Conservation (phyloP, 2,329 filamentous ascomycete genomes). For the Alternaria brassicicola region DNA sequence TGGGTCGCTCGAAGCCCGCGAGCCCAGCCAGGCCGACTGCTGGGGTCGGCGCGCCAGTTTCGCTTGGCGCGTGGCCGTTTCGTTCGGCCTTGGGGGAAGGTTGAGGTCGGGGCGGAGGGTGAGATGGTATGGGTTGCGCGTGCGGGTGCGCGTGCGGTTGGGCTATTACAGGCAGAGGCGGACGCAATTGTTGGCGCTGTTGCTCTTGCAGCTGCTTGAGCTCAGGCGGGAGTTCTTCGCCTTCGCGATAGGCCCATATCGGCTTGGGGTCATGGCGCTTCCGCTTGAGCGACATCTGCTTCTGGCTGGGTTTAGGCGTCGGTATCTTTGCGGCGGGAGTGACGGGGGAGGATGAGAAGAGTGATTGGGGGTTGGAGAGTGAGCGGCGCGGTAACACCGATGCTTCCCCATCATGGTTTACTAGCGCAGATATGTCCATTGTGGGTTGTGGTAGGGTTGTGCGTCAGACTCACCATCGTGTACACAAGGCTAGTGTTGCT, state of each 20-base stretch:
- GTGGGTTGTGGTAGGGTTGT: slow-evolving; percentile 32
- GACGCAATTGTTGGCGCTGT: slow-evolving; percentile 31
- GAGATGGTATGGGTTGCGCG: slow-evolving; percentile 24
- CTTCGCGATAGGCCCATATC: slow-evolving; percentile 45
- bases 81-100: slow-evolving; percentile 20
- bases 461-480: slow-evolving; percentile 16
- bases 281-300: slow-evolving; percentile 41
- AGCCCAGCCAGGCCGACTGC: slow-evolving; percentile 21
- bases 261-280: slow-evolving; percentile 47
- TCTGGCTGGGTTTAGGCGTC: slow-evolving; percentile 30
- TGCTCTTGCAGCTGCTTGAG: slow-evolving; percentile 32
- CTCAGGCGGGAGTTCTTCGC: slow-evolving; percentile 33
- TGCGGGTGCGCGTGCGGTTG: slow-evolving; percentile 22
- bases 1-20: slow-evolving; percentile 60
- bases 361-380: slow-evolving; percentile 36
- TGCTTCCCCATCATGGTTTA: slow-evolving; percentile 41
- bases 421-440: slow-evolving; percentile 47
- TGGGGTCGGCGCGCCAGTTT: slow-evolving; percentile 15
- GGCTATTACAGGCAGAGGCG: slow-evolving; percentile 23
- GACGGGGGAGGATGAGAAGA: slow-evolving; percentile 37
- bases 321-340: slow-evolving; percentile 38
- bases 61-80: slow-evolving; percentile 26
- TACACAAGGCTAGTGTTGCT: slow-evolving; percentile 15
- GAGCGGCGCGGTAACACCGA: slow-evolving; percentile 41
- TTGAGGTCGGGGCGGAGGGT: slow-evolving; percentile 21